phyloP scores from a whole-genome alignment of 179 eudicot species.

The Patellifolia procumbens region DNA sequence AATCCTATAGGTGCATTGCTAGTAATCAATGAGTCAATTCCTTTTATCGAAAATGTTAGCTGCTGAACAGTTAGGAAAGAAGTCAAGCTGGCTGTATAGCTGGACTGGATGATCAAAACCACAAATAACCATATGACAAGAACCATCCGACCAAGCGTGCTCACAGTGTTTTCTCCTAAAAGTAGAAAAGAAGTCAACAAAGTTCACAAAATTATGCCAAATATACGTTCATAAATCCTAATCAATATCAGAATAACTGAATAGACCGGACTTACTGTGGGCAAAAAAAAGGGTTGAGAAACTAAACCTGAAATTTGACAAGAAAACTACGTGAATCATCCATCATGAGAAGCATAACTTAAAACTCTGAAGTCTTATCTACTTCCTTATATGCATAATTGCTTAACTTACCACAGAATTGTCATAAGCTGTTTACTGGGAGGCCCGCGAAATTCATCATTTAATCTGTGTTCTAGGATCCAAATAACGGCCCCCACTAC shows the following conservation, averaged over 20 bases:
- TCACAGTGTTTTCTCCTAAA: conserved; percentile 63
- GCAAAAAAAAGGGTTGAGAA: conserved; percentile 76
- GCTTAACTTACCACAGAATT: conserved; percentile 52
- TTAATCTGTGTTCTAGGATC: conserved; percentile 70
- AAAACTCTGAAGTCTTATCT: not conserved
- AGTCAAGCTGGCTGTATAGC: conserved; percentile 74
- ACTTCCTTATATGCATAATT: not conserved
- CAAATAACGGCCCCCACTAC: conserved; percentile 69
- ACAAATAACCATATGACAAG: conserved; percentile 71
- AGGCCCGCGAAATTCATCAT: conserved; percentile 83
- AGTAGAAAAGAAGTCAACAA: not conserved
- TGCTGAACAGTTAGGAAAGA: conserved; percentile 68
- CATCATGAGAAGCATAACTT: conserved; percentile 6
- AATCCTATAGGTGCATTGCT: conserved; percentile 48
- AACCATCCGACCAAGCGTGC: conserved; percentile 68
- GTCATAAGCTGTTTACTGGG: conserved; percentile 65
- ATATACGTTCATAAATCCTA: not conserved
- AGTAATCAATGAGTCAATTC: conserved; percentile 52
- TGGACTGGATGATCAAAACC: conserved; percentile 62
- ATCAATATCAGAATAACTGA: not conserved
- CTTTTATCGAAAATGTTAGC: conserved; percentile 52
- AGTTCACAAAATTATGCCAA: not conserved
- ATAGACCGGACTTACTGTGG: conserved; percentile 59
- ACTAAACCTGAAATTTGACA: conserved; percentile 64
- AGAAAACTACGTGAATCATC: conserved; percentile 9